Evolutionary conservation across 352 stramenopile species (phyloP).

Genomic region (Poterioochromonas sp.): DNA sequence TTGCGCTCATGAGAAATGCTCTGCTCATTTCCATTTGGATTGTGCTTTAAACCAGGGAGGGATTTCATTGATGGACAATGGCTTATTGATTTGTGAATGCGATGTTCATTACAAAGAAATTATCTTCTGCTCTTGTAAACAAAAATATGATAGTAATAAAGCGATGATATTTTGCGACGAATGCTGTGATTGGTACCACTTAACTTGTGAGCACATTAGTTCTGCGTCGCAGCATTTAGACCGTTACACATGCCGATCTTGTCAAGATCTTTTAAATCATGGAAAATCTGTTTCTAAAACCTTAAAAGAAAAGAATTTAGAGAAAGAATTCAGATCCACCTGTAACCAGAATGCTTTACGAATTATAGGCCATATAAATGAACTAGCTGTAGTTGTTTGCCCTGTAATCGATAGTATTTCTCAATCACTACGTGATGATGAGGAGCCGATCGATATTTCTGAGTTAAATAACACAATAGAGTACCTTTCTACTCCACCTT

Average conservation of each 20-base stretch:
- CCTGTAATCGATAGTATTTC: neutral
- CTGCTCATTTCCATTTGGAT: neutral
- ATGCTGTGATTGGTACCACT: slow-evolving; percentile 12
- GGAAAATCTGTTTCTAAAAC: neutral
- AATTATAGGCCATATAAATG: neutral
- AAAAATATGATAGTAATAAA: slow-evolving; percentile 21
- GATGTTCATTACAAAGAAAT: neutral
- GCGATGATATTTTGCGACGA: neutral
- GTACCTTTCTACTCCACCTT: no score
- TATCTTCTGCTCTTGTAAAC: neutral
- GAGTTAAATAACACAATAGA: no score
- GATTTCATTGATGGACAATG: neutral
- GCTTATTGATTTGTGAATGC: slow-evolving; percentile 5
- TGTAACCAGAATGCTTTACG: neutral
- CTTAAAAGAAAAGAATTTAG: slow-evolving; percentile 4
- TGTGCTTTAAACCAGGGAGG: neutral
- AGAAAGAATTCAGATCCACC: neutral
- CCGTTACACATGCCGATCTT: neutral
- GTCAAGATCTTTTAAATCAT: neutral
- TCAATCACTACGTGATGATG: no score
- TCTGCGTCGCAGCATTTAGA: neutral
- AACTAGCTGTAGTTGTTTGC: neutral
- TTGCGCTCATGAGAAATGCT: neutral
- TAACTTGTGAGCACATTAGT: neutral
- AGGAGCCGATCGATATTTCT: no score